These are phyloP conservation scores for Kwoniella newhampshirensis DNA, from an alignment of 768 basidiomycete species.

Conservation along the genomic window DNA sequence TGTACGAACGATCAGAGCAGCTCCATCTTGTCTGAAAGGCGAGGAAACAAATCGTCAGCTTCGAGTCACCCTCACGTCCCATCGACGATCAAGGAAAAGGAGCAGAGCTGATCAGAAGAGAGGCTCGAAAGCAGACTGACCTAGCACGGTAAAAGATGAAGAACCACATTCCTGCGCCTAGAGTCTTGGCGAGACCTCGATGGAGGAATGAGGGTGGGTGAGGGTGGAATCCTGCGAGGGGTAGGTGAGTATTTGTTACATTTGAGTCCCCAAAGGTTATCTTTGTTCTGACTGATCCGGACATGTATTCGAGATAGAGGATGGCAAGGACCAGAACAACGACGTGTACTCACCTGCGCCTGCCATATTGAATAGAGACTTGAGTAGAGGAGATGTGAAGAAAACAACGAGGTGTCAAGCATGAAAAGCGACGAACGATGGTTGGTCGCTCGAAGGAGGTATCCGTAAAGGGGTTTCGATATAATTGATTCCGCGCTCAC, in stretches of 20 bases:
- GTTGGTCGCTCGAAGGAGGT: slow-evolving; percentile 5
- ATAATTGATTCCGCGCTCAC: slow-evolving; percentile 5
- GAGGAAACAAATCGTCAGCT: neutral
- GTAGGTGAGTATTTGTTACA: too few species aligned
- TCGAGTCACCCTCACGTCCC: too few species aligned
- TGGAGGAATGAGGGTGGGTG: slow-evolving; percentile 77
- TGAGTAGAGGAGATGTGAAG: neutral
- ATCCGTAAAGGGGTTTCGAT: neutral
- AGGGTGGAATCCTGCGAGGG: slow-evolving; percentile 72
- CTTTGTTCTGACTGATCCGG: too few species aligned
- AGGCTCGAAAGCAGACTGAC: too few species aligned
- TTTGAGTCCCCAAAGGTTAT: too few species aligned
- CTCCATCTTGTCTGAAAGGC: slow-evolving; percentile 67
- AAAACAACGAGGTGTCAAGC: neutral
- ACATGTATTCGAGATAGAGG: too few species aligned
- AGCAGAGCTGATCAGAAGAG: neutral
- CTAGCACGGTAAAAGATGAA: slow-evolving; percentile 95
- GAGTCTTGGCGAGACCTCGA: slow-evolving; percentile 73
- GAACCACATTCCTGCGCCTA: slow-evolving; percentile 97
- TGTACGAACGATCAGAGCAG: slow-evolving; percentile 67
- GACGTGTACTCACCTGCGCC: slow-evolving; percentile 31
- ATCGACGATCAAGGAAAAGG: neutral
- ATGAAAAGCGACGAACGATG: neutral
- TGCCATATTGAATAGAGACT: slow-evolving; percentile 25
- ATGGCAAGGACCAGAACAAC: too few species aligned